Evolutionary conservation across 768 basidiomycete species (phyloP).

Genomic region (Lactarius tabidus): DNA sequence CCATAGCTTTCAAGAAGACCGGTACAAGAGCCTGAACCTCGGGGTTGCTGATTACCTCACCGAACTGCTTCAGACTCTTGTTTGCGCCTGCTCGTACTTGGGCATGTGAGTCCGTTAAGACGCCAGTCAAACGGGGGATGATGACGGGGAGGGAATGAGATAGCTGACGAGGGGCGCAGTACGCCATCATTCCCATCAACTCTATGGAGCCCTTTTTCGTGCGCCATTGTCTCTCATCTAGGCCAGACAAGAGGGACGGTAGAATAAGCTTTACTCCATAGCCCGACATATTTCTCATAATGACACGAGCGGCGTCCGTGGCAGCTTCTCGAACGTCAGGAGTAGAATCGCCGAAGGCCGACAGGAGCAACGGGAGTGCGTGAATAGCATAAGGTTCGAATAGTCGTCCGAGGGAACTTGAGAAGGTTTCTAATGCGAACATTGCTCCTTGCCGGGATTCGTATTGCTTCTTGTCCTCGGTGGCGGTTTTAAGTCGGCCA

Average conservation of each 20-base stretch:
- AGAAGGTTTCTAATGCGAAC: constrained; percentile 92
- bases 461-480: constrained; percentile 86
- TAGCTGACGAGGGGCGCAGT: constrained; percentile 92
- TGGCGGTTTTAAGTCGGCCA: constrained; percentile 61
- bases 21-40: constrained; percentile 92
- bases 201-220: constrained; percentile 98
- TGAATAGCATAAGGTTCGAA: constrained; percentile 93
- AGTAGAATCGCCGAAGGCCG: constrained; percentile 81
- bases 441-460: constrained; percentile 90
- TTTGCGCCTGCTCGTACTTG: constrained; percentile 93
- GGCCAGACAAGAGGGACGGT: constrained; percentile 80
- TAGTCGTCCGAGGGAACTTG: constrained; percentile 76
- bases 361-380: constrained; percentile 77
- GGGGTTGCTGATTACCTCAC: constrained; percentile 96
- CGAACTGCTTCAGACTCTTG: constrained; percentile 94
- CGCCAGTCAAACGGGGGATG: constrained; percentile 91
- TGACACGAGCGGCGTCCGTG: constrained; percentile 84
- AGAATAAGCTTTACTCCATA: constrained; percentile 95
- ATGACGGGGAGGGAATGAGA: constrained; percentile 94
- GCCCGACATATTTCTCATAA: constrained; percentile 93
- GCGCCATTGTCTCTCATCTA: constrained; percentile 98
- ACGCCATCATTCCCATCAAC: constrained; percentile 96
- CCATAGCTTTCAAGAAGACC: constrained; percentile 87
- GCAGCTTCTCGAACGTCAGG: constrained; percentile 91
- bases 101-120: constrained; percentile 94